Evolutionary conservation across 2,329 filamentous ascomycete genomes (phyloP).

Genomic region (Emergomyces africanus): DNA sequence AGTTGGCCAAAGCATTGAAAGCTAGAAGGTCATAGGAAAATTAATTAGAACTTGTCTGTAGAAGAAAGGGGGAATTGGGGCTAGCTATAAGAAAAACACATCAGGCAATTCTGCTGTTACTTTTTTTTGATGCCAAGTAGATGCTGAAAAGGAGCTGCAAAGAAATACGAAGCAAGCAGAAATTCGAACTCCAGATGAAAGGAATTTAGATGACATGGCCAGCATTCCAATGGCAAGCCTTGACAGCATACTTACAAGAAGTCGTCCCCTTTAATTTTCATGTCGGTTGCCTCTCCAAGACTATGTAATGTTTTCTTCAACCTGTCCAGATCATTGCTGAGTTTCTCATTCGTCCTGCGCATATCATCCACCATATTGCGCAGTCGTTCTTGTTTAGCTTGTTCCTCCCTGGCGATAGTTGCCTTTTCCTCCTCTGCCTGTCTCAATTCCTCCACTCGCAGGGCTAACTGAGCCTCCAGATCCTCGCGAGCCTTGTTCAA

Average conservation of each 20-base stretch:
- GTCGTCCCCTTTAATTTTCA: slow-evolving; percentile 37
- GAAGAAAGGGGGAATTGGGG: slow-evolving; percentile 7
- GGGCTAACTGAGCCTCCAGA: slow-evolving; percentile 24
- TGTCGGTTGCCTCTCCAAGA: slow-evolving; percentile 38
- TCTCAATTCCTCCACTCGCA: slow-evolving; percentile 33
- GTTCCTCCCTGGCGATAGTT: slow-evolving; percentile 22
- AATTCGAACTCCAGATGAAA: slow-evolving; percentile 8
- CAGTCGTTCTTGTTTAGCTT: slow-evolving; percentile 34
- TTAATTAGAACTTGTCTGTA: slow-evolving; percentile 33
- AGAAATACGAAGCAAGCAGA: slow-evolving; percentile 6
- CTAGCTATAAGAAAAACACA: background rate
- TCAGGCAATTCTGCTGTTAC: slow-evolving; percentile 2
- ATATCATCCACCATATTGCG: slow-evolving; percentile 31
- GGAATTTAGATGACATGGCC: slow-evolving; percentile 7
- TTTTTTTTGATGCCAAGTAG: background rate
- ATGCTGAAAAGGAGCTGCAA: slow-evolving; percentile 6
- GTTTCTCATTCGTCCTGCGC: slow-evolving; percentile 37
- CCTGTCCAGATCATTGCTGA: slow-evolving; percentile 39
- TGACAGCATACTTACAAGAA: slow-evolving; percentile 35
- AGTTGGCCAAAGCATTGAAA: slow-evolving; percentile 41
- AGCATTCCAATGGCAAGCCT: background rate
- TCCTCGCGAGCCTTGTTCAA: slow-evolving; percentile 23
- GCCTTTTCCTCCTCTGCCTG: slow-evolving; percentile 25
- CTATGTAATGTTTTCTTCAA: slow-evolving; percentile 39
- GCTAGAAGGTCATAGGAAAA: slow-evolving; percentile 25